phyloP scores from a whole-genome alignment of 495 filamentous ascomycete genomes.

The Daldinia caldariorum region DNA sequence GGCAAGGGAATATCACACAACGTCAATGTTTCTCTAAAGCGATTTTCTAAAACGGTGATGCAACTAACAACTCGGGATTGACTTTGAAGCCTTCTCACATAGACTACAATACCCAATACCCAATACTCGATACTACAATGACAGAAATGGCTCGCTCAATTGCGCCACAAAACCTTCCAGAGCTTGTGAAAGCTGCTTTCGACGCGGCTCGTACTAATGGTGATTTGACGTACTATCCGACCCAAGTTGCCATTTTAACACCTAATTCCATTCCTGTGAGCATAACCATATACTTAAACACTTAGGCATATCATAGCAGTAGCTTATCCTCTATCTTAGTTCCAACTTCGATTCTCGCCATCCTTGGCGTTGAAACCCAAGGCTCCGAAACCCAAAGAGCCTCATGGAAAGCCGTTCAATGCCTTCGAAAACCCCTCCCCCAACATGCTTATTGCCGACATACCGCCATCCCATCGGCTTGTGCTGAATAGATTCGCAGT shows the following conservation, averaged over 20 bases:
- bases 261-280: slow-evolving; percentile 65
- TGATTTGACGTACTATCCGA: slow-evolving; percentile 68
- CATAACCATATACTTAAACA: background rate
- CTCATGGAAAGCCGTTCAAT: slow-evolving; percentile 60
- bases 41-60: background rate
- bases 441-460: slow-evolving; percentile 68
- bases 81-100: background rate
- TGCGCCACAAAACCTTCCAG: slow-evolving; percentile 54
- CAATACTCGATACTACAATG: slow-evolving; percentile 18
- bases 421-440: slow-evolving; percentile 75
- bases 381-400: slow-evolving; percentile 53
- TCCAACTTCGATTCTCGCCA: slow-evolving; percentile 82
- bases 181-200: slow-evolving; percentile 66
- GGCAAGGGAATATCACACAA: background rate
- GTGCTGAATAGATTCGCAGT: slow-evolving; percentile 87
- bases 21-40: background rate
- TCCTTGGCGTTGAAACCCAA: slow-evolving; percentile 77
- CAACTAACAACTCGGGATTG: background rate
- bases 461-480: slow-evolving; percentile 68
- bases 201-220: slow-evolving; percentile 61
- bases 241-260: slow-evolving; percentile 64
- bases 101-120: background rate
- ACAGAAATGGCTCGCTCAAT: slow-evolving; percentile 33
- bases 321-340: slow-evolving; percentile 47
- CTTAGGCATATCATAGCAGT: background rate